A percentile compares a stretch with the other conserved stretches of the same genome.
Conservation (phyloP, 352 stramenopile species). For the Globisporangium echinulatum region DNA sequence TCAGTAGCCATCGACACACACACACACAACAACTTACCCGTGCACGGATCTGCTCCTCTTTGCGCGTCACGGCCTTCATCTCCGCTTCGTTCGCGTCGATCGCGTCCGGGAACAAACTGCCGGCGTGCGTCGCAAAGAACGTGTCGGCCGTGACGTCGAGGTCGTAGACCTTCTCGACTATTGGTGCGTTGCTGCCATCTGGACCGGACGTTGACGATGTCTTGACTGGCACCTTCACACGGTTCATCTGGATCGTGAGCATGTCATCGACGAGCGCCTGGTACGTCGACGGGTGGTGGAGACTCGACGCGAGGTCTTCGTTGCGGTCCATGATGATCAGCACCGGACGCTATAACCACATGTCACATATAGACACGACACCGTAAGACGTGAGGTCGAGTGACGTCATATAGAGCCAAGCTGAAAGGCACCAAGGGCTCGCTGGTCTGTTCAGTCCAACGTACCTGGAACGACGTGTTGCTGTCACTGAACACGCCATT, state of each 20-base stretch:
- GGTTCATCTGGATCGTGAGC: conserved; percentile 93
- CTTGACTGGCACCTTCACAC: conserved; percentile 90
- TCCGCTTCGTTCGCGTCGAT: conserved; percentile 87
- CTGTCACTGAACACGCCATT: conserved; percentile 66
- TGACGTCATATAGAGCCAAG: no score
- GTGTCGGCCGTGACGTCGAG: conserved; percentile 76
- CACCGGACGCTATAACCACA: conserved; percentile 74
- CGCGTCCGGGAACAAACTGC: conserved; percentile 70
- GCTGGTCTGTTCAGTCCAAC: background rate
- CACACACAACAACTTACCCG: conserved; percentile 13
- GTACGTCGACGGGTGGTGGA: conserved; percentile 94
- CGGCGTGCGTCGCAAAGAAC: conserved; percentile 77
- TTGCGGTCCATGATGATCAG: conserved; percentile 97
- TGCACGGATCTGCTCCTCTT: conserved; percentile 78
- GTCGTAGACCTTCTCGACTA: conserved; percentile 69
- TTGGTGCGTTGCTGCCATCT: conserved; percentile 8
- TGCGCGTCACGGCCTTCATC: conserved; percentile 83
- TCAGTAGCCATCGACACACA: background rate
- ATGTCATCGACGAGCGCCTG: conserved; percentile 96
- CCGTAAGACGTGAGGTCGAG: no score
- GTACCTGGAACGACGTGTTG: conserved; percentile 59
- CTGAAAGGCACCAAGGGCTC: no score
- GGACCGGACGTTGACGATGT: conserved; percentile 16
- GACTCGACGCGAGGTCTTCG: conserved; percentile 92
- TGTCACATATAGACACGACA: no score